A percentile compares a stretch with the other conserved stretches of the same genome.
These are phyloP conservation scores for Pseudoperonospora humuli DNA, from an alignment of 352 stramenopile species.

Conservation along the genomic window DNA sequence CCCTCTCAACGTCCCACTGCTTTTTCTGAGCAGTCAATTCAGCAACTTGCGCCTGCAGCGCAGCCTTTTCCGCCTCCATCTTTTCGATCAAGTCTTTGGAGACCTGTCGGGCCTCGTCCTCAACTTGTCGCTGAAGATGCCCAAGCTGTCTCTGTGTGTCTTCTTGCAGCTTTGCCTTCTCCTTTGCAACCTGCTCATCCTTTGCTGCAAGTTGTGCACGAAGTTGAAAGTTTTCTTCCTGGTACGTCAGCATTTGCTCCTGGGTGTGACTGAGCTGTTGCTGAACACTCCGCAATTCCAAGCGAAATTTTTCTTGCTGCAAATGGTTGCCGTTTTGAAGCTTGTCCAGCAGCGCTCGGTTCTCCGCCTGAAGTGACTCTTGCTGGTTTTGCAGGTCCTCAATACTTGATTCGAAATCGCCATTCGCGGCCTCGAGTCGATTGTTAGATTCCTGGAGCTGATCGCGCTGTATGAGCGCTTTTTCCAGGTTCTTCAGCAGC, in stretches of 20 bases:
- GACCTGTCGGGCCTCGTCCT: conserved; percentile 51
- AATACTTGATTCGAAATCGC: conserved; percentile 45
- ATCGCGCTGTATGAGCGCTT: conserved; percentile 58
- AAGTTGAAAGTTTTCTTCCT: conserved; percentile 61
- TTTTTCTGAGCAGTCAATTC: conserved; percentile 36
- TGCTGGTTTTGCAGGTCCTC: conserved; percentile 54
- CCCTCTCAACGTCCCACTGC: conserved; percentile 48
- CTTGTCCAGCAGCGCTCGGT: conserved; percentile 60
- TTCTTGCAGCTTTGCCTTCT: conserved; percentile 49
- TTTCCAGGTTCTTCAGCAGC: conserved; percentile 71
- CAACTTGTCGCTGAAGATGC: conserved; percentile 45
- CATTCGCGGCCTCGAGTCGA: conserved; percentile 39
- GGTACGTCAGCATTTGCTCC: conserved; percentile 61
- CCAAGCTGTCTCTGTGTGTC: conserved; percentile 54
- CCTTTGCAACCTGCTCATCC: conserved; percentile 47
- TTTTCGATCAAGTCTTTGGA: conserved; percentile 40
- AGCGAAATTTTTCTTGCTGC: conserved; percentile 64
- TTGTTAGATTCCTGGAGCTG: conserved; percentile 48
- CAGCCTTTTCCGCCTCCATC: conserved; percentile 36
- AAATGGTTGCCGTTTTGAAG: conserved; percentile 54
- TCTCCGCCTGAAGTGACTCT: conserved; percentile 58
- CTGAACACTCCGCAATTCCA: conserved; percentile 53
- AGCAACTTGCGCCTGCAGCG: conserved; percentile 35
- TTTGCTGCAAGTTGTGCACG: conserved; percentile 44
- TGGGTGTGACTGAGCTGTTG: conserved; percentile 56